Base-by-base conservation (phyloP, 768 basidiomycete genomes). In the Leucocoprinus birnbaumii region DNA sequence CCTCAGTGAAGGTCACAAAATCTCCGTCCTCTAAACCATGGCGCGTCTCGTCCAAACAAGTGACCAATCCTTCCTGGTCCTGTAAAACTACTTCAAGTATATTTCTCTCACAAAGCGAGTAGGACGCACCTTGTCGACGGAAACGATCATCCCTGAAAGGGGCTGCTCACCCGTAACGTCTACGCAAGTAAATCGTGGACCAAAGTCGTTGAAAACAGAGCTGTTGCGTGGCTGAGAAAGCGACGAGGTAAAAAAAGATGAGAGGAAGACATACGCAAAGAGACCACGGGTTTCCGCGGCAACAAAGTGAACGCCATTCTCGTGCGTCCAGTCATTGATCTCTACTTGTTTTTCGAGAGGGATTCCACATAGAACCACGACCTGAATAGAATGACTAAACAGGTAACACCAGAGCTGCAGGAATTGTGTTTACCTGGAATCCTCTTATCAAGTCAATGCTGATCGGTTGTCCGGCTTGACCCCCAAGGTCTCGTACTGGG, bases 11-110 rank as follows among this genome's bases (percentile, higher is more conserved):
- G 3, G 97, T 95, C 21, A 98, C 95, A 63, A 87, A 98, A 66
- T 98, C 94, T 14, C 97, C 97, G 67, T 98, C 97, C 68, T 98
- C 94, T n/a, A 99, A 80, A 18, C 97, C 97, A 68, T 98, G 97
- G 56, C 97, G 84, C 10, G 96, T 89, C 74, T 99, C 97, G 61
- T 99, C 97, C 56, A 98, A 75, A 67, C 94, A 97, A 10, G 96
- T 97, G 6, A 98, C 96, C 19, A 98, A 71, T n/a, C 89, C 95
- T 50, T 97, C 94, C 43, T 79, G 75, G 57, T 86, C 88, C 93
- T 96, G 55, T 25, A 25, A 19, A 21, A 25, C 26, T 11, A n/a
- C 44, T 16, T 60, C 31, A 55, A 34, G 24, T 25, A 1, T 18
- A 18, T 51, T 42, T 19, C 40, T 13, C 14, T 31, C 22, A 18